phyloP scores from a whole-genome alignment of 2,329 filamentous ascomycete species.

The Phaeoacremonium minimum region DNA sequence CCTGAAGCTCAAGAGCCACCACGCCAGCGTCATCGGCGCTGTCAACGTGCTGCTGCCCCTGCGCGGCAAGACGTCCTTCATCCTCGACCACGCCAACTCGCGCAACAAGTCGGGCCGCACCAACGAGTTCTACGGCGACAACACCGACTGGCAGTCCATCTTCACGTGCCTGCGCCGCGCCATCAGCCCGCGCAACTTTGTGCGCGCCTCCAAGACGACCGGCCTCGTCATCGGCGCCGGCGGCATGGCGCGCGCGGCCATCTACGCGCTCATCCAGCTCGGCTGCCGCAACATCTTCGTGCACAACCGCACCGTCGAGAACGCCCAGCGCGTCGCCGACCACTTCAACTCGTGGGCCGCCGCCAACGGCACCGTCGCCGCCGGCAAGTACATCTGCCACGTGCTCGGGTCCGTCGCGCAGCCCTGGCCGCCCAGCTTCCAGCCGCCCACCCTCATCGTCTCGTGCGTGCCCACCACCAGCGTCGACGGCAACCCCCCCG shows the following conservation, averaged over 20 bases:
- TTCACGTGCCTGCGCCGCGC: conserved; percentile 58
- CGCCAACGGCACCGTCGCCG: conserved; percentile 21
- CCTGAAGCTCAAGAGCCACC: conserved; percentile 61
- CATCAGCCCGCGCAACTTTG: conserved; percentile 63
- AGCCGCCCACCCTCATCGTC: conserved; percentile 65
- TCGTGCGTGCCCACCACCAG: conserved; percentile 68
- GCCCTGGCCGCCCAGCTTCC: conserved; percentile 58
- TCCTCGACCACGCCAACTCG: conserved; percentile 52
- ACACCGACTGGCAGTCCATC: conserved; percentile 34
- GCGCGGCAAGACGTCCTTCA: conserved; percentile 42
- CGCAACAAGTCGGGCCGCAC: conserved; percentile 58
- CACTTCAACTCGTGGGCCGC: conserved; percentile 59
- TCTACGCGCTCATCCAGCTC: conserved; percentile 69
- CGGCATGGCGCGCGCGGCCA: conserved; percentile 70
- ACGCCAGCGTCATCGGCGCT: conserved; percentile 67
- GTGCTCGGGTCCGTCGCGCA: conserved; percentile 55
- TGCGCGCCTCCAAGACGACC: conserved; percentile 47
- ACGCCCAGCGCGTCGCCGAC: conserved; percentile 56
- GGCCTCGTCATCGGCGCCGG: conserved; percentile 58
- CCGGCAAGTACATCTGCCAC: conserved; percentile 36
- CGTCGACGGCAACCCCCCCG: conserved; percentile 53
- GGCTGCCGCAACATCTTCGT: conserved; percentile 71
- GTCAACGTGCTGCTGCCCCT: conserved; percentile 69
- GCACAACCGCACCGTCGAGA: conserved; percentile 60
- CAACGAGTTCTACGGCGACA: conserved; percentile 58